These are phyloP conservation scores for Colletotrichum sp. DNA, from an alignment of 2,329 filamentous ascomycete species.

Conservation along the genomic window DNA sequence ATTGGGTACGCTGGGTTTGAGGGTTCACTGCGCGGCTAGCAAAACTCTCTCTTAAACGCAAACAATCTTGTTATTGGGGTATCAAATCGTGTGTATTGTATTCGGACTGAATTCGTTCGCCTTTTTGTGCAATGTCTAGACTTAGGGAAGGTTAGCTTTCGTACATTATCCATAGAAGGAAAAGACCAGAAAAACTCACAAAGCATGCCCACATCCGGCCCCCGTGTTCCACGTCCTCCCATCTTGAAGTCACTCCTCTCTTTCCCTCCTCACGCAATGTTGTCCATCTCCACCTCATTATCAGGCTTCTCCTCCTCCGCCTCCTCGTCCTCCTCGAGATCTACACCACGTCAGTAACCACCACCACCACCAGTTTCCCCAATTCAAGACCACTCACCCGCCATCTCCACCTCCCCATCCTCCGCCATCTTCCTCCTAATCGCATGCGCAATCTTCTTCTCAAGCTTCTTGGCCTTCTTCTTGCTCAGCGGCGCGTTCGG, in stretches of 20 bases:
- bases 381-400: slow-evolving; percentile 41
- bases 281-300: slow-evolving; percentile 5
- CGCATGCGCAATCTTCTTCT: slow-evolving; percentile 58
- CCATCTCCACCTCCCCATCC: slow-evolving; percentile 55
- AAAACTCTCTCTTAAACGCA: background rate
- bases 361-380: rapidly evolving
- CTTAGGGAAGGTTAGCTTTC: background rate
- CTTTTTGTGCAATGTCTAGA: background rate
- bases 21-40: too few species aligned
- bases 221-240: background rate
- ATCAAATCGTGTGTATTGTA: slow-evolving; percentile 16
- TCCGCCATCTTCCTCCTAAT: slow-evolving; percentile 56
- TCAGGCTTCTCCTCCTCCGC: background rate
- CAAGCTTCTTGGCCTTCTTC: slow-evolving; percentile 62
- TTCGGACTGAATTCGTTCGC: background rate
- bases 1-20: too few species aligned
- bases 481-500: slow-evolving; percentile 54
- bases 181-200: background rate
- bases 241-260: background rate
- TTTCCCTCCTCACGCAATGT: background rate
- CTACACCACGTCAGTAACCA: background rate
- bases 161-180: background rate
- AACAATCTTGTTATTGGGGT: background rate
- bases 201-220: slow-evolving; percentile 11
- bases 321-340: background rate